phyloP scores from a whole-genome alignment of 305 asterid genomes.

The Solanum hybrid region DNA sequence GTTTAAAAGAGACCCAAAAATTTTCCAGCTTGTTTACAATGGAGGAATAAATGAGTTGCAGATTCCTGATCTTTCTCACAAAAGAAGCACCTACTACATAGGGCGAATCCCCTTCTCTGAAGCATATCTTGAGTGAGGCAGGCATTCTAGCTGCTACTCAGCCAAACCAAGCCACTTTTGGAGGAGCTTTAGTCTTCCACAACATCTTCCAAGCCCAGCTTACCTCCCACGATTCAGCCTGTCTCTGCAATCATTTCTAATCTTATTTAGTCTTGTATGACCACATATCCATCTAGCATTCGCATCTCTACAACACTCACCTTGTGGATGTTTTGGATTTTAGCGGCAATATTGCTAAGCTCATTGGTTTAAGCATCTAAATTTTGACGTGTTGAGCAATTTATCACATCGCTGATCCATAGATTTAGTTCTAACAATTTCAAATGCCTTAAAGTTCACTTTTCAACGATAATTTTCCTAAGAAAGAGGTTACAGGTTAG shows the following conservation, averaged over 20 bases:
- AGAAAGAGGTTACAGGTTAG: background rate
- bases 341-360: background rate
- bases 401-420: background rate
- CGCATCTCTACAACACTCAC: background rate
- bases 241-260: background rate
- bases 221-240: background rate
- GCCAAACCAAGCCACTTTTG: background rate
- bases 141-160: background rate
- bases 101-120: background rate
- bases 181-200: background rate
- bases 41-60: background rate
- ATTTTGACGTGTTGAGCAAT: background rate
- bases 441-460: background rate
- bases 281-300: background rate
- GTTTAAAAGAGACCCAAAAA: background rate
- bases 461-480: background rate
- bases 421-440: background rate
- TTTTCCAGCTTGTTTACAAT: background rate
- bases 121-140: background rate
- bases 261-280: background rate
- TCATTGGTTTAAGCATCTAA: background rate
- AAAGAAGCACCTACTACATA: background rate
- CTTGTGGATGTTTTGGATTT: background rate
- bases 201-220: background rate
- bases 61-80: background rate